Base-by-base conservation (phyloP, 345 rosid genomes). In the Schrenkiella parvula region DNA sequence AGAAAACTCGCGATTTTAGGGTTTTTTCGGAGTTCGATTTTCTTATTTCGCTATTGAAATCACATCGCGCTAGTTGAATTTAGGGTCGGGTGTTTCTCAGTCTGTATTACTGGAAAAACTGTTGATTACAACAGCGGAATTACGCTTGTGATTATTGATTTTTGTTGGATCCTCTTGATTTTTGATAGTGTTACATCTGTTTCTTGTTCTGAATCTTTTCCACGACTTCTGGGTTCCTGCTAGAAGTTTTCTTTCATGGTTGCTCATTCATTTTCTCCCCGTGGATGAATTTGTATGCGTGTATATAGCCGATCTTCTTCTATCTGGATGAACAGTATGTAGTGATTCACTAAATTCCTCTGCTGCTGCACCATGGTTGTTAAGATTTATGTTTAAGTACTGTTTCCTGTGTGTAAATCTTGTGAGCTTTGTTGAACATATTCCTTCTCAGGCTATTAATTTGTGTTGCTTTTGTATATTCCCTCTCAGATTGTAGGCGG, bases 371-470 rank as follows among this genome's bases (percentile, higher is more conserved):
- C 37, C 34, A 26, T 66, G 35, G 3, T 41, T 59, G 13, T 41
- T 39, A 66, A 58, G 58, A 60, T 38, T 43, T 42, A 60, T 37
- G 44, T 37, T 18, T 14, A 4, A 28, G 25, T 48, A 28, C 11
- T 18, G 65, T 38, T 22, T 46, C 46, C 0, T 48, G 42, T 50
- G 23, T 29, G 3, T 54, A 17, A 15, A 4, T 14, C 21, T 9
- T 18, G 2, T 51, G 37, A 48, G 46, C 51, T 48, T 25, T 61
- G 64, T 52, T 19, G 21, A 23, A 17, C 18, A n/a, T 42, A n/a
- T 64, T 80, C 34, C 46, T 76, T 85, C 79, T 73, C 85, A 81
- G 82, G 87, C 81, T 72, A 66, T 31, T 46, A 29, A 22, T 63
- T 57, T 60, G 28, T 68, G 72, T 77, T 77, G 68, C 52, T 65